Evolutionary conservation across 2,329 filamentous ascomycete species (phyloP).

Genomic region (Verticillium dahliae): DNA sequence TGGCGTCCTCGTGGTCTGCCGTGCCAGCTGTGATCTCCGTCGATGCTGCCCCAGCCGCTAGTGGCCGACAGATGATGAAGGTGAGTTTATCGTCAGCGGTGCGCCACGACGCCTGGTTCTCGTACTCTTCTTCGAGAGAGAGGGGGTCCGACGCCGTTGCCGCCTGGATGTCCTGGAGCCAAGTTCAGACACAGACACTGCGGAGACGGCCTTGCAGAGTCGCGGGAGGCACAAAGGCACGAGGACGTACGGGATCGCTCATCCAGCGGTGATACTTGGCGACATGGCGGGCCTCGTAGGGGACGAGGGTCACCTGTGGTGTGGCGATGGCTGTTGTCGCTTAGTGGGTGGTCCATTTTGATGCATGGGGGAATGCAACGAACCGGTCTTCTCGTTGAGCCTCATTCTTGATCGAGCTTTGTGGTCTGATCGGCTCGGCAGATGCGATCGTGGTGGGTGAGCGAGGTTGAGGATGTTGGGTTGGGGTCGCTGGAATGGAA

Average conservation of each 20-base stretch:
- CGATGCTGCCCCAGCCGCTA: background rate
- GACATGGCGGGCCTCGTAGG: conserved; percentile 79
- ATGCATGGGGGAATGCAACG: background rate
- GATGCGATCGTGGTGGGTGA: background rate
- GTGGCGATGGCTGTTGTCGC: conserved; percentile 56
- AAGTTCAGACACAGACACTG: too few species aligned
- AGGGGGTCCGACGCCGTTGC: conserved; percentile 86
- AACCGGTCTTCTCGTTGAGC: conserved; percentile 38
- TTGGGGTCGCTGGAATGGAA: background rate
- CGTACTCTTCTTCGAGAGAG: conserved; percentile 73
- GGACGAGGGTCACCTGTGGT: conserved; percentile 65
- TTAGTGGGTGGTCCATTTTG: background rate
- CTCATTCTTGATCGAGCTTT: conserved; percentile 26
- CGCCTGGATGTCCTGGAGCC: conserved; percentile 61
- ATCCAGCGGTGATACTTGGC: conserved; percentile 85
- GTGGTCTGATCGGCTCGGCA: too few species aligned
- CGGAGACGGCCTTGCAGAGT: too few species aligned
- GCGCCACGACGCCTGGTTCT: conserved; percentile 87
- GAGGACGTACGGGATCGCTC: conserved; percentile 59
- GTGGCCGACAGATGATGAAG: conserved; percentile 70
- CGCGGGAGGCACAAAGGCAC: too few species aligned
- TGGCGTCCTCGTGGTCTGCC: conserved; percentile 47
- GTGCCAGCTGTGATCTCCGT: conserved; percentile 25
- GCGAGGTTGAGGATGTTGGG: background rate
- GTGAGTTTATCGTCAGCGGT: conserved; percentile 79